These are phyloP conservation scores for Geotrichum fermentans DNA, from an alignment of 1,139 yeast species.

Conservation along the genomic window DNA sequence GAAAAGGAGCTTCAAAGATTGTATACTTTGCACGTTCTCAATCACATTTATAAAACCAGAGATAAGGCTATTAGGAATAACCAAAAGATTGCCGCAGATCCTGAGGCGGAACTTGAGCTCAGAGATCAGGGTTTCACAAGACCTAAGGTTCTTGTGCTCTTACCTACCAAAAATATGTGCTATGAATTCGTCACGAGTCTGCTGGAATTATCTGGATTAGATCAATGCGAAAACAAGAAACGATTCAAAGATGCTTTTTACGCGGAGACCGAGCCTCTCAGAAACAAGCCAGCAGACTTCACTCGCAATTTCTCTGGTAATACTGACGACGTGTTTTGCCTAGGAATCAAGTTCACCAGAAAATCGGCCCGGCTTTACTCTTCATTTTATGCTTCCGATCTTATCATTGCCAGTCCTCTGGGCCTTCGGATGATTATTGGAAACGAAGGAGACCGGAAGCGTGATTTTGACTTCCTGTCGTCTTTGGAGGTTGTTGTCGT, in stretches of 20 bases:
- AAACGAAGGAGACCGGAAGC: constrained; percentile 38
- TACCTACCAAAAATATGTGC: constrained; percentile 82
- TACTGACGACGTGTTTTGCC: constrained; percentile 83
- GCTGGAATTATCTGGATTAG: constrained; percentile 60
- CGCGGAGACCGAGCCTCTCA: constrained; percentile 47
- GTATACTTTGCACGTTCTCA: constrained; percentile 67
- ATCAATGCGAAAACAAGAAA: constrained; percentile 72
- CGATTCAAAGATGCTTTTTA: constrained; percentile 69
- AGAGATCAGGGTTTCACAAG: constrained; percentile 95
- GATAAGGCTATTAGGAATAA: constrained; percentile 76
- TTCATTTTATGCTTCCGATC: constrained; percentile 78
- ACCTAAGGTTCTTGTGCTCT: constrained; percentile 75
- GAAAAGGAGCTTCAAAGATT: constrained; percentile 54
- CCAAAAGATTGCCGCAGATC: constrained; percentile 47
- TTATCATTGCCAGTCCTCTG: constrained; percentile 86
- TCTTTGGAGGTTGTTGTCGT: constrained; percentile 77
- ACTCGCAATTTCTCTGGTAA: constrained; percentile 78
- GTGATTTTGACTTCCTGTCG: constrained; percentile 65
- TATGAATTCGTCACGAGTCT: constrained; percentile 62
- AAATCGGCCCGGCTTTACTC: constrained; percentile 80
- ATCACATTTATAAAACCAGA: constrained; percentile 82
- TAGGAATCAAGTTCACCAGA: constrained; percentile 86
- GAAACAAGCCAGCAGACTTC: constrained; percentile 77
- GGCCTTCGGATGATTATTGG: constrained; percentile 81
- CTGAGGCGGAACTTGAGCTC: constrained; percentile 51